A percentile compares a stretch with the other conserved stretches of the same genome.
phyloP scores from a whole-genome alignment of 129 eudicot genomes.

The Lactuca sativa region DNA sequence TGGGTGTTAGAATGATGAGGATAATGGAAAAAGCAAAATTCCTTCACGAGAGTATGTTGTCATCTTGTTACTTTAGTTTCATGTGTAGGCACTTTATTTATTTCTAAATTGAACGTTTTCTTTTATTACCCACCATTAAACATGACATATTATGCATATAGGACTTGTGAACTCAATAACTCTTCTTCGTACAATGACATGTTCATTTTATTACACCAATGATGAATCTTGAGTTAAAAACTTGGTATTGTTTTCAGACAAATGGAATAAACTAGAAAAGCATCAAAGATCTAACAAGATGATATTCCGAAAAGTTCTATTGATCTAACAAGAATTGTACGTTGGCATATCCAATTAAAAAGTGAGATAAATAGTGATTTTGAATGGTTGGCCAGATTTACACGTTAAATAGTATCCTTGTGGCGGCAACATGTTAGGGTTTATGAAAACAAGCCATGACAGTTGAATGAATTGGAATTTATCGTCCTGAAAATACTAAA shows the following conservation, averaged over 20 bases:
- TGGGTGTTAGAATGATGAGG: slow-evolving; percentile 16
- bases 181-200: neutral
- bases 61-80: neutral
- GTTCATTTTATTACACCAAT: neutral
- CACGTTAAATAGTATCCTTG: neutral
- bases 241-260: neutral
- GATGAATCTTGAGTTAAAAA: neutral
- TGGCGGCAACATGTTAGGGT: too few relatives aligned
- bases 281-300: slow-evolving; percentile 18
- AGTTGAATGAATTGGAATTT: too few relatives aligned
- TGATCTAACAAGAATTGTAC: slow-evolving; percentile 22
- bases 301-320: slow-evolving; percentile 5
- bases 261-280: slow-evolving; percentile 1
- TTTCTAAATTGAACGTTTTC: neutral
- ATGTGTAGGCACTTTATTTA: neutral
- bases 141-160: neutral
- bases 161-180: neutral
- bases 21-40: slow-evolving; percentile 17
- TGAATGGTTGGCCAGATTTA: neutral
- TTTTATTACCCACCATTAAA: too few relatives aligned
- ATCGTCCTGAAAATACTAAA: too few relatives aligned
- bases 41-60: neutral
- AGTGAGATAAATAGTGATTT: neutral
- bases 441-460: too few relatives aligned
- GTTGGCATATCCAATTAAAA: slow-evolving; percentile 32